phyloP scores from a whole-genome alignment of 768 basidiomycete species.

The Scleroderma bovista region DNA sequence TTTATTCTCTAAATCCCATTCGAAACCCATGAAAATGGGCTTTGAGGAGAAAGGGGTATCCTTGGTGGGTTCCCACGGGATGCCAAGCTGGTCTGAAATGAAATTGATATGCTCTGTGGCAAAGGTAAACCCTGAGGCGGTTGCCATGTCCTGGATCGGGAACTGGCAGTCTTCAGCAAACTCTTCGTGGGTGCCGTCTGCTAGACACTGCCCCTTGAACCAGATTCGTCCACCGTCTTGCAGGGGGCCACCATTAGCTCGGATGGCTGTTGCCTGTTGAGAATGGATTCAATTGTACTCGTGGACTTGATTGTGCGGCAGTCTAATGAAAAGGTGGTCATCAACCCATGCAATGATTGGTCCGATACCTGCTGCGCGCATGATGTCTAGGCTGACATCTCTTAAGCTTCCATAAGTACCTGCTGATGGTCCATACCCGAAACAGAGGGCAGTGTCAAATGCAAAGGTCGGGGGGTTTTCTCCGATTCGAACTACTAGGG shows the following conservation, averaged over 20 bases:
- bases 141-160: background rate
- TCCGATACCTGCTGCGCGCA: slow-evolving; percentile 9
- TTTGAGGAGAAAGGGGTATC: slow-evolving; percentile 12
- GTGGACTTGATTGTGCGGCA: background rate
- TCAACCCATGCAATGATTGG: slow-evolving; percentile 27
- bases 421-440: slow-evolving; percentile 16
- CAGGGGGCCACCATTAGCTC: background rate
- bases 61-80: background rate
- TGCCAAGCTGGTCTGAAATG: slow-evolving; percentile 9
- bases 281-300: background rate
- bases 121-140: slow-evolving; percentile 12
- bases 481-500: slow-evolving; percentile 17
- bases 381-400: slow-evolving; percentile 16
- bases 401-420: slow-evolving; percentile 22
- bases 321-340: slow-evolving; percentile 24
- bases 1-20: slow-evolving; percentile 23
- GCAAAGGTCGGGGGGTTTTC: slow-evolving; percentile 5
- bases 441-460: slow-evolving; percentile 23
- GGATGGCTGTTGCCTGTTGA: background rate
- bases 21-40: slow-evolving; percentile 25
- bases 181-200: slow-evolving; percentile 18
- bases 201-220: slow-evolving; percentile 20
- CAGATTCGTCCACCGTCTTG: slow-evolving; percentile 14
- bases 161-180: slow-evolving; percentile 29
- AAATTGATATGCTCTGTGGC: slow-evolving; percentile 2